phyloP scores from a whole-genome alignment of 139 green algal genomes.

The Closterium sp. region DNA sequence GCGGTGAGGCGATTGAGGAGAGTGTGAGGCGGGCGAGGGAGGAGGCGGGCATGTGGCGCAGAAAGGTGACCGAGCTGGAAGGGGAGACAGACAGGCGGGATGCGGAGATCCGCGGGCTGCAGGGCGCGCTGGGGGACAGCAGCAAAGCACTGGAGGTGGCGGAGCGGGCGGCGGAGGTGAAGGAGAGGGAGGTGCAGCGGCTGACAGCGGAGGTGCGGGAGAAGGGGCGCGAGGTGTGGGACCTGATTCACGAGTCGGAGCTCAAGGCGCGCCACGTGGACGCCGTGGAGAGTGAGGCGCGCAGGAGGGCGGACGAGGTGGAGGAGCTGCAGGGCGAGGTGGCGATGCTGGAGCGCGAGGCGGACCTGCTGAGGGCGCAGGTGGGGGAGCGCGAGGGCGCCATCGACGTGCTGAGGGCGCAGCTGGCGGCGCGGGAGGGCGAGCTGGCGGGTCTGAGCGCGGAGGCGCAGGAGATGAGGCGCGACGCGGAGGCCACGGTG shows the following conservation, averaged over 20 bases:
- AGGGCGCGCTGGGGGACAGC: background rate
- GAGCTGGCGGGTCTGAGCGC: background rate
- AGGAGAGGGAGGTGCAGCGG: background rate
- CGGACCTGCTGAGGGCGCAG: background rate
- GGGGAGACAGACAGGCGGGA: background rate
- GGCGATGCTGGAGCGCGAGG: background rate
- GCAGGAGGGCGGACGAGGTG: background rate
- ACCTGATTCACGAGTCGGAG: background rate
- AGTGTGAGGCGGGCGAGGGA: background rate
- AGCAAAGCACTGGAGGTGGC: background rate
- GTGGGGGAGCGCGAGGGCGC: background rate
- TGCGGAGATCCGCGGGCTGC: background rate
- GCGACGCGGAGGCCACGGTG: background rate
- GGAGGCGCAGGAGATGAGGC: background rate
- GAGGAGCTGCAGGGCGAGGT: background rate
- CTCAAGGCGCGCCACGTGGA: background rate
- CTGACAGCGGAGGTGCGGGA: background rate
- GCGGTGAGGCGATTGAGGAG: background rate
- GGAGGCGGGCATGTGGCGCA: background rate
- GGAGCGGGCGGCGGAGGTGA: background rate
- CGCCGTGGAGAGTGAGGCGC: background rate
- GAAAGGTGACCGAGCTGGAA: background rate
- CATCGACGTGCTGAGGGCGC: background rate
- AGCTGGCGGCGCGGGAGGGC: background rate
- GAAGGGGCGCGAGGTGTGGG: background rate